Percentiles rank a stretch among this genome's conserved stretches.
These are phyloP conservation scores for Colletotrichum neosansevieriae DNA, from an alignment of 2,329 filamentous ascomycete genomes.

Conservation along the genomic window DNA sequence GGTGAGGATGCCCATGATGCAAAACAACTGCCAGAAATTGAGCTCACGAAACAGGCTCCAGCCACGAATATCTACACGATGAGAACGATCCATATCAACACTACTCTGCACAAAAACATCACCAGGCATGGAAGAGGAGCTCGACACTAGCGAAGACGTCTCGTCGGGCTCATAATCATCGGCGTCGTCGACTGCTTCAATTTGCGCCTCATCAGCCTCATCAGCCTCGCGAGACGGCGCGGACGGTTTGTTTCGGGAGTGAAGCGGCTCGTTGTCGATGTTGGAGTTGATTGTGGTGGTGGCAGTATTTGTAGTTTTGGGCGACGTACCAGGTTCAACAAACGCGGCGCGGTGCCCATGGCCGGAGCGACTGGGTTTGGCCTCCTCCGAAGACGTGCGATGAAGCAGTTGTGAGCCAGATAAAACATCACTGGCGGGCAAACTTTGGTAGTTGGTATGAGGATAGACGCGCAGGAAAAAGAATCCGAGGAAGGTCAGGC, in stretches of 20 bases:
- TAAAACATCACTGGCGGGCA: constrained; percentile 55
- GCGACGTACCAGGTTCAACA: constrained; percentile 76
- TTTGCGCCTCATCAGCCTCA: constrained; percentile 43
- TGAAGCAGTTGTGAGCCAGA: constrained; percentile 51
- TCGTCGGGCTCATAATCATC: constrained; percentile 69
- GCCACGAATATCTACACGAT: constrained; percentile 91
- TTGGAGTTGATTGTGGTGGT: constrained; percentile 45
- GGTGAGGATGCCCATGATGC: constrained; percentile 88
- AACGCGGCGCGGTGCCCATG: constrained; percentile 52
- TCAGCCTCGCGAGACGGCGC: constrained; percentile 37
- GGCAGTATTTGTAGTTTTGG: constrained; percentile 45
- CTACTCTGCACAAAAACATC: constrained; percentile 67
- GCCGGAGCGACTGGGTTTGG: constrained; percentile 54
- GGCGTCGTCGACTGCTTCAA: constrained; percentile 47
- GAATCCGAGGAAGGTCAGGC: constrained; percentile 80
- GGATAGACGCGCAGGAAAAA: constrained; percentile 87
- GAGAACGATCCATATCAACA: constrained; percentile 80
- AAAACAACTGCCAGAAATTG: constrained; percentile 93
- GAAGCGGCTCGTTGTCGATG: constrained; percentile 36
- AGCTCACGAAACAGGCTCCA: constrained; percentile 76
- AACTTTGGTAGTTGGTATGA: constrained; percentile 67
- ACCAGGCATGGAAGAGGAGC: constrained; percentile 63
- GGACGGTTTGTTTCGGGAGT: constrained; percentile 19
- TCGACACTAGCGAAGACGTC: constrained; percentile 84
- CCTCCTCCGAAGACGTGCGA: constrained; percentile 57